These are phyloP conservation scores for Cyberlindnera samutprakarnensis DNA, from an alignment of 805 yeast genomes.

Conservation along the genomic window DNA sequence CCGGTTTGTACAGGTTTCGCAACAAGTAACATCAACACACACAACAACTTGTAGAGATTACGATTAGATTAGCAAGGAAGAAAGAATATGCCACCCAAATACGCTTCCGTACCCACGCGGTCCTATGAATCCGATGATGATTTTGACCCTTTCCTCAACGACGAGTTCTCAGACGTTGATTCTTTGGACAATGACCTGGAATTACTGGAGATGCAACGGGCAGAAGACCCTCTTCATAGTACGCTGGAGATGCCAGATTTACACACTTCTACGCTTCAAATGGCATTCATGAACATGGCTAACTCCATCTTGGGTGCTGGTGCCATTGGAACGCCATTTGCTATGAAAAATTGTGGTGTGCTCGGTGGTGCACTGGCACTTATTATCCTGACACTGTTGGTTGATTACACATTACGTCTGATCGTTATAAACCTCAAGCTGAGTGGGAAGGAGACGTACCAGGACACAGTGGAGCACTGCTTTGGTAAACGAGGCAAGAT, in stretches of 20 bases:
- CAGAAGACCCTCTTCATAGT: too few species aligned
- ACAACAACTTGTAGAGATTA: too few species aligned
- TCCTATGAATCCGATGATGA: slow-evolving; percentile 4
- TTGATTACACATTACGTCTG: slow-evolving; percentile 82
- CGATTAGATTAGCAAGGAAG: too few species aligned
- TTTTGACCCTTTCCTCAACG: slow-evolving; percentile 13
- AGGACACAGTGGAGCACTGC: slow-evolving; percentile 74
- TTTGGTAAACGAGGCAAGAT: slow-evolving; percentile 70
- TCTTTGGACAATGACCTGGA: slow-evolving; percentile 18
- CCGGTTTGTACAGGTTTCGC: too few species aligned
- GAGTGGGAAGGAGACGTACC: slow-evolving; percentile 71
- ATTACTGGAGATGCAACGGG: slow-evolving; percentile 3
- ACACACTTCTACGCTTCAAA: slow-evolving; percentile 54
- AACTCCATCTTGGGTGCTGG: slow-evolving; percentile 95
- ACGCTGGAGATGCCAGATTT: too few species aligned
- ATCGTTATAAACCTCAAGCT: slow-evolving; percentile 78
- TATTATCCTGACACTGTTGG: slow-evolving; percentile 52
- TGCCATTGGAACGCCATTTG: slow-evolving; percentile 89
- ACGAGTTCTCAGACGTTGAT: slow-evolving; percentile 17
- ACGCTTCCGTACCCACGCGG: slow-evolving; percentile 6
- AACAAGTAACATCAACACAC: background rate
- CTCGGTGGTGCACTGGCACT: slow-evolving; percentile 63
- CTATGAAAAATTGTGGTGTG: slow-evolving; percentile 74
- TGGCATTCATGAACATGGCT: slow-evolving; percentile 98
- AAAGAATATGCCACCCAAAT: slow-evolving; percentile 1